These are phyloP conservation scores for Psidium friedrichsthalianum DNA, from an alignment of 345 rosid genomes.

Conservation along the genomic window DNA sequence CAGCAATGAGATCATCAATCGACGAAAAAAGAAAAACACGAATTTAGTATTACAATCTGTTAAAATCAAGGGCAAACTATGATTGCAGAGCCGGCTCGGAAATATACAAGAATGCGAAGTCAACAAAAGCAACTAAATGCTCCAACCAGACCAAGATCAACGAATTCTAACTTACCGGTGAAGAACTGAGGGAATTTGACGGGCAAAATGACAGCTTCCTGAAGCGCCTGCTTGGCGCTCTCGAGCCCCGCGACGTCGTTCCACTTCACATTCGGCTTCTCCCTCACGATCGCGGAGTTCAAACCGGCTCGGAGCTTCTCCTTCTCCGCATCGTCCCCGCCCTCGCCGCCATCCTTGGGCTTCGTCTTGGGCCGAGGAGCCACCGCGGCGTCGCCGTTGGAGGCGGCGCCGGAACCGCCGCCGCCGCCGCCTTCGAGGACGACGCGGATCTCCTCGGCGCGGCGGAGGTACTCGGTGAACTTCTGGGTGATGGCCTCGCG, in stretches of 20 bases:
- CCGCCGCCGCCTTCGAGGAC: conserved; percentile 66
- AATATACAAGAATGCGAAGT: too few species aligned
- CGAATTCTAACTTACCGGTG: conserved; percentile 36
- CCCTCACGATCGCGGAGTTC: conserved; percentile 77
- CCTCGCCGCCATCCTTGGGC: conserved; percentile 61
- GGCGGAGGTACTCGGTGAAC: conserved; percentile 78
- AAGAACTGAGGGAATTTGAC: conserved; percentile 93
- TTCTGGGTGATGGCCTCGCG: conserved; percentile 69
- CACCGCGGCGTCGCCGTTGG: conserved; percentile 62
- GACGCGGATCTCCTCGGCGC: conserved; percentile 92
- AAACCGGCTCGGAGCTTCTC: conserved; percentile 68
- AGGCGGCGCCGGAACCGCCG: conserved; percentile 61
- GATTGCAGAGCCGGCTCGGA: background rate
- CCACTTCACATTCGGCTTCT: conserved; percentile 91
- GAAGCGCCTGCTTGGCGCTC: conserved; percentile 81
- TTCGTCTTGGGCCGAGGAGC: conserved; percentile 58
- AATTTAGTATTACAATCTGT: background rate
- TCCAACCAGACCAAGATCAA: background rate
- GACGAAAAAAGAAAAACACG: background rate
- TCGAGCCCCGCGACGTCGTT: conserved; percentile 91
- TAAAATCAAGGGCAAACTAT: background rate
- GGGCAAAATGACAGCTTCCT: conserved; percentile 93
- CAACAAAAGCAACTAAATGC: background rate
- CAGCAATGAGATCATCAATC: background rate
- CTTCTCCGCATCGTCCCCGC: conserved; percentile 81